phyloP scores from a whole-genome alignment of 352 stramenopile species.

The Globisporangium cystogenes region DNA sequence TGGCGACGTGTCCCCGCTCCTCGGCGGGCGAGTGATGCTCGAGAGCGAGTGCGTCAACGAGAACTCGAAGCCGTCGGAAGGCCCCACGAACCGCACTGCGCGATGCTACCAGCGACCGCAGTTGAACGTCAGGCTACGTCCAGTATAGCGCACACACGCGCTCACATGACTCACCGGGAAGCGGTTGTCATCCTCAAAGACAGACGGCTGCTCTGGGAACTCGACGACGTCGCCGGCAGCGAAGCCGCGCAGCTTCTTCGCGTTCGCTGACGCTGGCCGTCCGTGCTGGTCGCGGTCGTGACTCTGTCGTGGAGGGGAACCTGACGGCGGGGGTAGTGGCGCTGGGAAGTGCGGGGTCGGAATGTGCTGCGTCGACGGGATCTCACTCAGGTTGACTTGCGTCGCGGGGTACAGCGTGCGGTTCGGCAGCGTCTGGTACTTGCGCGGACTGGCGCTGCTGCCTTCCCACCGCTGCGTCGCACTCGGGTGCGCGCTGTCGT shows the following conservation, averaged over 20 bases:
- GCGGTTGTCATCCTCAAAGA: constrained; percentile 26
- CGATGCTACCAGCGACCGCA: constrained; percentile 22
- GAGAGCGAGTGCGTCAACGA: constrained; percentile 33
- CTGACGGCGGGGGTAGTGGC: neutral
- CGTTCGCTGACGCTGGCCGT: constrained; percentile 2
- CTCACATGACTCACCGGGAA: constrained; percentile 28
- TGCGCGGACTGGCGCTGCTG: constrained; percentile 14
- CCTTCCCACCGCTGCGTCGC: constrained; percentile 9
- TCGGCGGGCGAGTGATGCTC: constrained; percentile 10
- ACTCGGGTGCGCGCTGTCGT: constrained; percentile 6
- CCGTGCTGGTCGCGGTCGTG: neutral
- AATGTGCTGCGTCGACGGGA: constrained; percentile 55
- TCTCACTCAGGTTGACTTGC: constrained; percentile 42
- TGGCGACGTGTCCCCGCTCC: neutral
- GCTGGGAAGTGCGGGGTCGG: constrained; percentile 32
- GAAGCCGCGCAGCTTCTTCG: neutral
- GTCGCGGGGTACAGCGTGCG: constrained; percentile 34
- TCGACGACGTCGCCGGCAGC: neutral
- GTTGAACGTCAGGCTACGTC: neutral
- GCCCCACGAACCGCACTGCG: constrained; percentile 32
- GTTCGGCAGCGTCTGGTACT: constrained; percentile 21
- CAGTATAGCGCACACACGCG: neutral
- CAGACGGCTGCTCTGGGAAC: neutral
- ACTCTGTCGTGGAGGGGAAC: no score
- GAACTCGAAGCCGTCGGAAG: constrained; percentile 21